These are phyloP conservation scores for Tetraselmis chui DNA, from an alignment of 139 green algal species.

Conservation along the genomic window DNA sequence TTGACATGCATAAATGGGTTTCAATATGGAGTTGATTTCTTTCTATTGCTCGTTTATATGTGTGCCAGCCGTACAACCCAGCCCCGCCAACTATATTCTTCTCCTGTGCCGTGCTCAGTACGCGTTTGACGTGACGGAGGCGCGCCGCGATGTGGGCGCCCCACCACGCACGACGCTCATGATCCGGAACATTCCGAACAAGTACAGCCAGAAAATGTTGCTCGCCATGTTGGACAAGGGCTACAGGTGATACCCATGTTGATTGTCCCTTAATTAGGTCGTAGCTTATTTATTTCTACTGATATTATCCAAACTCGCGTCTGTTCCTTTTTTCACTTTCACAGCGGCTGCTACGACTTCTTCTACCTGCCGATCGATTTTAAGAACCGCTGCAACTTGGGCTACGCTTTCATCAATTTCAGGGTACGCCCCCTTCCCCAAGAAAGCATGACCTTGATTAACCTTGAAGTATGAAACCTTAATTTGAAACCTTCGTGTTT, in stretches of 20 bases:
- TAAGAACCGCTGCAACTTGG: slow-evolving; percentile 68
- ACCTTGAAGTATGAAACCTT: no score
- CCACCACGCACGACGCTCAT: slow-evolving; percentile 35
- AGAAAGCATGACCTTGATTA: no score
- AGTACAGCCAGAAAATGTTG: slow-evolving; percentile 44
- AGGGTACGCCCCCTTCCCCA: slow-evolving; percentile 10
- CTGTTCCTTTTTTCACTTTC: neutral
- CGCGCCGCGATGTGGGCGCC: slow-evolving; percentile 10
- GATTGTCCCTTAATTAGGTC: no score
- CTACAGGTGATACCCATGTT: slow-evolving; percentile 24
- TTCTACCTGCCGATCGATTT: slow-evolving; percentile 78
- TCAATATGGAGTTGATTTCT: no score
- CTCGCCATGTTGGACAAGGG: slow-evolving; percentile 32
- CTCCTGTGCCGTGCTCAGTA: slow-evolving; percentile 26
- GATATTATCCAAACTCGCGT: neutral
- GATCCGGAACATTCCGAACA: slow-evolving; percentile 57
- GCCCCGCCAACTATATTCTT: no score
- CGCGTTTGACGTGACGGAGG: slow-evolving; percentile 33
- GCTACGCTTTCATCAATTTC: slow-evolving; percentile 74
- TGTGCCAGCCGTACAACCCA: no score
- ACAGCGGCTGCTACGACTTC: slow-evolving; percentile 53
- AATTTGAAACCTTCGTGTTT: no score
- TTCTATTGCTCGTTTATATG: no score
- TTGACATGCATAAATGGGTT: no score
- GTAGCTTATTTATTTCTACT: slow-evolving; percentile 2